Evolutionary conservation across 805 yeast species (phyloP), one percentile per base, ranked within the genome.

Genomic region (Metschnikowia anglica): DNA sequence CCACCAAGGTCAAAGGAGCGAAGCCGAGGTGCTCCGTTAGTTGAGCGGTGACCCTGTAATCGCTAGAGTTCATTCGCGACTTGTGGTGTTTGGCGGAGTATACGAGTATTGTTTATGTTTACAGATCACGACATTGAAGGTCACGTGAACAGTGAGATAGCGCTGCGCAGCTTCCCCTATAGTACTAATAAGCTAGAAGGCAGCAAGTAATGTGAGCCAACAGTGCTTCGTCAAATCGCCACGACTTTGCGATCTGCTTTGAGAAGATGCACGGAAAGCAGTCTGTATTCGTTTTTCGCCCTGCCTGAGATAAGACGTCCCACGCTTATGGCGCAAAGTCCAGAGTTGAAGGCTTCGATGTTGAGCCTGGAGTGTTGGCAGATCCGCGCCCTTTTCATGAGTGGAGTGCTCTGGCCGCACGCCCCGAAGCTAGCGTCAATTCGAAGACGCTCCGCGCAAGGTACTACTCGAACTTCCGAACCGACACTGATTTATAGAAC

Each of bases 1-100:
- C 97, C 5, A 90, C 75, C 11, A 89, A 66, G 0, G 90, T 78
- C 8, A 88, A 75, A 0, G 97, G 96, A 6, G 93, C 85, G 55
- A 77, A 87, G 26, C 87, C 96, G 26, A 90, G 66, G 59, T 89
- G 96, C 63, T 89, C 97, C 1, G 96, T 85, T 38, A 90, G 70
- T 13, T 88, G 55, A 9, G 68, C 57, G 20, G 63, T 59, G 21
- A 55, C 61, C 33, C 70, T 51, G 45, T 62, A 60, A 41, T 63
- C 70, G 7, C 53, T 47, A 13, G 53, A 46, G 31, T 43, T 43
- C 56, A 51, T 50, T 25, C 28, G 44, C 41, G 40, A 27, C 20
- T 17, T 19, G 41, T 35, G 37, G 19, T 21, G 27, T 12, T 19
- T 9, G 25, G 21, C 19, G 21, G 30, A 10, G 21, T 19, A 20